Conservation (phyloP, 495 filamentous ascomycete genomes). For the Tuber magnatum region DNA sequence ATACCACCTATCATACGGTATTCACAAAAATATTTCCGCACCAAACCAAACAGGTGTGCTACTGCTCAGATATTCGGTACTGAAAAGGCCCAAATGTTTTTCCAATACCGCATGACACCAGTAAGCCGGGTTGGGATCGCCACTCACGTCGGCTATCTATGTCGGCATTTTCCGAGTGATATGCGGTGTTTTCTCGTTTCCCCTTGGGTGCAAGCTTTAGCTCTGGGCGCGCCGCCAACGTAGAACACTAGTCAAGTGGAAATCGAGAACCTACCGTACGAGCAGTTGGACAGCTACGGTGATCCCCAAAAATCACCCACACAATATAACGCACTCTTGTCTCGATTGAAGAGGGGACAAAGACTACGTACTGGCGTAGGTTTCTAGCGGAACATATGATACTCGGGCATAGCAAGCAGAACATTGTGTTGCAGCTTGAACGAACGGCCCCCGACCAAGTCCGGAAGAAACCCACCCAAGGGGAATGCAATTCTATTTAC, state of each 20-base stretch:
- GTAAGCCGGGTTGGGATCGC: not conserved
- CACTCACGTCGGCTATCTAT: not conserved
- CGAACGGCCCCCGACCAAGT: not conserved
- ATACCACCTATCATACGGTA: not conserved
- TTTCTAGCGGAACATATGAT: not conserved
- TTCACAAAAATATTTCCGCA: not conserved
- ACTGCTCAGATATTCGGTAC: not conserved
- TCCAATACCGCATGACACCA: not conserved
- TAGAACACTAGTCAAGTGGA: not conserved
- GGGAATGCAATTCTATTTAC: slow-evolving; percentile 1
- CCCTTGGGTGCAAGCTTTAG: not conserved
- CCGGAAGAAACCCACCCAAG: not conserved
- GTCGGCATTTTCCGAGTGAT: not conserved
- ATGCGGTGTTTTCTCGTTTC: not conserved
- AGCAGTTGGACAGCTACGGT: not conserved
- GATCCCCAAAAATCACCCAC: not conserved
- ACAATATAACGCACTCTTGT: not conserved
- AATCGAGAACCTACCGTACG: not conserved
- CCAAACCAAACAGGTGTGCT: not conserved
- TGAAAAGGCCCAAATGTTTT: not conserved
- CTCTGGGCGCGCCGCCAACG: not conserved
- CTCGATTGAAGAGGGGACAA: not conserved
- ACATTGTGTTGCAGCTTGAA: not conserved
- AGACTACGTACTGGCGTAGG: not conserved
- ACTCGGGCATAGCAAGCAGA: not conserved